Percentiles rank a stretch among this genome's conserved stretches.
Conservation (phyloP, 2,329 filamentous ascomycete species). For the Cordyceps tenuipes region DNA sequence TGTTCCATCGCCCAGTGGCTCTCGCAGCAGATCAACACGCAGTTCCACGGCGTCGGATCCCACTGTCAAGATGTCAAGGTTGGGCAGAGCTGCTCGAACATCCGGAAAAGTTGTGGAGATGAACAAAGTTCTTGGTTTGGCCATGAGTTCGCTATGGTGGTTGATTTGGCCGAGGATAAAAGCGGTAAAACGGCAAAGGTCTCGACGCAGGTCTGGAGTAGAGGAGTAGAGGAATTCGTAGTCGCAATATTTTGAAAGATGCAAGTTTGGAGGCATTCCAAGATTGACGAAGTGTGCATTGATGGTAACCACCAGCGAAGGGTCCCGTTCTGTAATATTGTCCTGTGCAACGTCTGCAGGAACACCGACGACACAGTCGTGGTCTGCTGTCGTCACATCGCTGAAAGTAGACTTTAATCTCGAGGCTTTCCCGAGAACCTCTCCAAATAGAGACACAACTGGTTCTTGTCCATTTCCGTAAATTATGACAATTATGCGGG, state of each 20-base stretch:
- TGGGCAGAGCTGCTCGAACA: constrained; percentile 71
- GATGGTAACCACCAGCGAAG: constrained; percentile 55
- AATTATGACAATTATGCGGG: constrained; percentile 55
- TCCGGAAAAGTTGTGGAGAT: constrained; percentile 87
- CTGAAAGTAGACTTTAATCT: constrained; percentile 49
- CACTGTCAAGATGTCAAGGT: constrained; percentile 79
- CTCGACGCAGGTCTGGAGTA: constrained; percentile 61
- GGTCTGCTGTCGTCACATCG: constrained; percentile 44
- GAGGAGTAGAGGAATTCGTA: constrained; percentile 82
- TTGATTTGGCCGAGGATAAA: constrained; percentile 72
- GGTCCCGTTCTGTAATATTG: constrained; percentile 51
- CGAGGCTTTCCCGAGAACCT: constrained; percentile 69
- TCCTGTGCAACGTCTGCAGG: constrained; percentile 45
- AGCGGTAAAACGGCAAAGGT: constrained; percentile 70
- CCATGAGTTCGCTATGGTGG: constrained; percentile 68
- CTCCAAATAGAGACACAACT: constrained; percentile 67
- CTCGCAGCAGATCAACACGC: constrained; percentile 71
- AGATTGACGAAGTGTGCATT: constrained; percentile 69
- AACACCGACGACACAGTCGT: constrained; percentile 61
- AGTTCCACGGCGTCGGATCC: constrained; percentile 81
- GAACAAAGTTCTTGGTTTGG: constrained; percentile 71
- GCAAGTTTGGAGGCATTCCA: constrained; percentile 58
- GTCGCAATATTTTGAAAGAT: constrained; percentile 62
- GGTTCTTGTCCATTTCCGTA: constrained; percentile 64
- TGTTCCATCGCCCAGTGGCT: constrained; percentile 54